These are phyloP conservation scores for Afroboletus lepidellus DNA, from an alignment of 1,284 basidiomycete genomes.

Conservation along the genomic window DNA sequence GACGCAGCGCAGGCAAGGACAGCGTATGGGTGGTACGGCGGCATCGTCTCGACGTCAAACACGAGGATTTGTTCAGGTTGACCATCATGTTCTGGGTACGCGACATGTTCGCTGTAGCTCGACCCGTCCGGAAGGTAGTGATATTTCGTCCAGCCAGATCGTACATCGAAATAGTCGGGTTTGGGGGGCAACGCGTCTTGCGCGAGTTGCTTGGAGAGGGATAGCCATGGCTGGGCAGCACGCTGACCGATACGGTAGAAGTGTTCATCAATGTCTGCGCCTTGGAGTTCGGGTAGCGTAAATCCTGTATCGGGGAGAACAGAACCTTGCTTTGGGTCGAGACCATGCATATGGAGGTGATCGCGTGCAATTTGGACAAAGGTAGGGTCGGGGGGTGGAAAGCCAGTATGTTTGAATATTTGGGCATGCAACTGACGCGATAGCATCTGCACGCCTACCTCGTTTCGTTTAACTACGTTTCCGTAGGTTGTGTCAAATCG, in stretches of 20 bases:
- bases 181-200: slow-evolving; percentile 56
- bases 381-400: slow-evolving; percentile 59
- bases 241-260: slow-evolving; percentile 79
- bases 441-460: slow-evolving; percentile 91
- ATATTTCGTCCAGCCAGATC: slow-evolving; percentile 93
- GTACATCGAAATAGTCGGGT: slow-evolving; percentile 72
- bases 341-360: slow-evolving; percentile 78
- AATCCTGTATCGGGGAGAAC: slow-evolving; percentile 78
- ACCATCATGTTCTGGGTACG: slow-evolving; percentile 58
- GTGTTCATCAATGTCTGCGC: slow-evolving; percentile 83
- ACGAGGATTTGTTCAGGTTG: slow-evolving; percentile 72
- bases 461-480: slow-evolving; percentile 68
- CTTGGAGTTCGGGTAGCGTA: slow-evolving; percentile 83
- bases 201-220: slow-evolving; percentile 69
- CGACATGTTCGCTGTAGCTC: slow-evolving; percentile 62
- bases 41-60: slow-evolving; percentile 96
- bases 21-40: slow-evolving; percentile 76
- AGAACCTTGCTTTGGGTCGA: slow-evolving; percentile 81
- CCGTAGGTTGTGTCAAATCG: neutral
- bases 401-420: slow-evolving; percentile 74
- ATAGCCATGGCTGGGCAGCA: slow-evolving; percentile 80
- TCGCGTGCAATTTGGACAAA: slow-evolving; percentile 76
- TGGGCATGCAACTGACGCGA: slow-evolving; percentile 79
- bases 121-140: slow-evolving; percentile 62
- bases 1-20: slow-evolving; percentile 91